Conservation (phyloP, 2,329 filamentous ascomycete genomes). For the Colletotrichum australisinense region DNA sequence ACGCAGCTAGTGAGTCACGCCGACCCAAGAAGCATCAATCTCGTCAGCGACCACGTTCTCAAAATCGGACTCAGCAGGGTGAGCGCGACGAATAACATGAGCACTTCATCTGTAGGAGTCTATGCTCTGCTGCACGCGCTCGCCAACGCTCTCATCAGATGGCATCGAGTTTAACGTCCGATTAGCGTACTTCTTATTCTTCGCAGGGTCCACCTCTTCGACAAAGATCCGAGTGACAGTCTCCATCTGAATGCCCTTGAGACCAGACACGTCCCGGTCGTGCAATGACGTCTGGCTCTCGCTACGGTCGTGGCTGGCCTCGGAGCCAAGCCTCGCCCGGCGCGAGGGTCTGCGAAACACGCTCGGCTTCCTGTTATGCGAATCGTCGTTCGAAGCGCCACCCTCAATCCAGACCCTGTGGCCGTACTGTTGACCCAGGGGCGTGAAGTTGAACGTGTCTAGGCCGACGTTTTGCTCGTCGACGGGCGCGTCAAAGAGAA, state of each 20-base stretch:
- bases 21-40: background rate
- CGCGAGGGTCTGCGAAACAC: slow-evolving; percentile 5
- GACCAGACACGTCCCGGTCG: background rate
- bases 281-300: slow-evolving; percentile 24
- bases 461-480: slow-evolving; percentile 20
- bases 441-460: slow-evolving; percentile 20
- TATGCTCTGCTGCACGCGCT: slow-evolving; percentile 12
- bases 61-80: background rate
- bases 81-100: background rate
- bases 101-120: slow-evolving; percentile 1
- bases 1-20: background rate
- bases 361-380: background rate
- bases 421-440: slow-evolving; percentile 14
- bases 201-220: slow-evolving; percentile 46
- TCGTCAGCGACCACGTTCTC: background rate
- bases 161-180: background rate
- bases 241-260: slow-evolving; percentile 54
- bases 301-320: slow-evolving; percentile 2
- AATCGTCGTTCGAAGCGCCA: background rate
- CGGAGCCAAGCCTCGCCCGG: background rate
- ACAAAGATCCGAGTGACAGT: slow-evolving; percentile 56
- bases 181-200: slow-evolving; percentile 35
- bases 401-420: slow-evolving; percentile 23
- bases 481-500: slow-evolving; percentile 41
- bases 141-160: slow-evolving; percentile 1